A percentile compares a stretch with the other conserved stretches of the same genome.
phyloP scores from a whole-genome alignment of 2,329 filamentous ascomycete species.

The Aspergillus ochraceoroseus region DNA sequence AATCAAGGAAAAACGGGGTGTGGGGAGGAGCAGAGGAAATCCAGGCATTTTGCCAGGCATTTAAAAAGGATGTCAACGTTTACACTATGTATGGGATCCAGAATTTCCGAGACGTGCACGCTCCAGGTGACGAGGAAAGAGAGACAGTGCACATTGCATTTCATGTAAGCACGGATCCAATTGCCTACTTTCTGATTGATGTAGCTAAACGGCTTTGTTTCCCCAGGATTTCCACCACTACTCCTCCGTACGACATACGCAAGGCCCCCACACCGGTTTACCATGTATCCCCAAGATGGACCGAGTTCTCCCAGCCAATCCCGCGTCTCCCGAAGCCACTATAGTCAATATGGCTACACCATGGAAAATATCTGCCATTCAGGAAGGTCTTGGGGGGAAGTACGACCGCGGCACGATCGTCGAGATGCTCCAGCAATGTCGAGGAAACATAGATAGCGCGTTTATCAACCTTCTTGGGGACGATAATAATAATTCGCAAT shows the following conservation, averaged over 20 bases:
- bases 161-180: conserved; percentile 47
- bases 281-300: conserved; percentile 43
- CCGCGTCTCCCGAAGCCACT: conserved; percentile 12
- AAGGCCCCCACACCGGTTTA: conserved; percentile 55
- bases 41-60: conserved; percentile 59
- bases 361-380: conserved; percentile 54
- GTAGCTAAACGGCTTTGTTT: conserved; percentile 11
- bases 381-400: conserved; percentile 49
- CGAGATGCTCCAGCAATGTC: conserved; percentile 50
- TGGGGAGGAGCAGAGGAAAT: conserved; percentile 66
- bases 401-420: conserved; percentile 50
- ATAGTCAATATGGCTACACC: conserved; percentile 44
- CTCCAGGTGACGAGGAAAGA: conserved; percentile 32
- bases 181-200: conserved; percentile 1
- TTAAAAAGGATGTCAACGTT: conserved; percentile 58
- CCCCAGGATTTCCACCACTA: conserved; percentile 60
- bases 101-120: conserved; percentile 45
- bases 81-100: conserved; percentile 46
- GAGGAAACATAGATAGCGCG: conserved; percentile 52
- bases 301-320: conserved; percentile 12
- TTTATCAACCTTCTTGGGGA: conserved; percentile 51
- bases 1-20: conserved; percentile 57
- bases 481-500: conserved; percentile 27
- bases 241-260: conserved; percentile 59
- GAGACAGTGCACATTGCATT: conserved; percentile 56